A percentile compares a stretch with the other conserved stretches of the same genome.
Conservation (phyloP, 148 eudicot genomes). For the Rhododendron ovatum region DNA sequence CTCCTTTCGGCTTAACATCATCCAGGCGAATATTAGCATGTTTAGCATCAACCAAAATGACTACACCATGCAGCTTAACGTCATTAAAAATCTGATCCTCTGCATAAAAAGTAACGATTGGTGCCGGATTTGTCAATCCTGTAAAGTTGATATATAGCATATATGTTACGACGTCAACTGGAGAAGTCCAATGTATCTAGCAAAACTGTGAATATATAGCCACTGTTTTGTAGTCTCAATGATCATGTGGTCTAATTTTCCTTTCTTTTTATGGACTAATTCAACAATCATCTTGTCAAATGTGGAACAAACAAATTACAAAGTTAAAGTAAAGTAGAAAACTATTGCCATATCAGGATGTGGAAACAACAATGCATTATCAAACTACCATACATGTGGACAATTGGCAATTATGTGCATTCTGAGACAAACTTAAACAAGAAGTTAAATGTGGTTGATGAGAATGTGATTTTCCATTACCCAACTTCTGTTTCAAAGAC, state of each 20-base stretch:
- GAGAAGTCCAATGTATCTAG: not conserved
- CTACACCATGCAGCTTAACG: slow-evolving; percentile 91
- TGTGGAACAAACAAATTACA: too few relatives aligned
- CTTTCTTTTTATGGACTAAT: slow-evolving; percentile 74
- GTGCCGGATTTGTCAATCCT: slow-evolving; percentile 97
- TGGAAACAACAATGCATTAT: too few relatives aligned
- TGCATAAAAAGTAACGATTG: slow-evolving; percentile 96
- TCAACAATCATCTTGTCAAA: slow-evolving; percentile 67
- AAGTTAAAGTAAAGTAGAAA: too few relatives aligned
- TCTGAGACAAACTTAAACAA: too few relatives aligned
- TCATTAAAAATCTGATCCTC: slow-evolving; percentile 78
- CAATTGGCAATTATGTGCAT: too few relatives aligned
- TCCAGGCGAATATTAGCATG: slow-evolving; percentile 71
- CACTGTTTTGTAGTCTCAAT: slow-evolving; percentile 89
- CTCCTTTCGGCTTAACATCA: slow-evolving; percentile 78
- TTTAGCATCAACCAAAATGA: slow-evolving; percentile 93
- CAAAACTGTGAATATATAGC: not conserved
- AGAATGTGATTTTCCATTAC: too few relatives aligned
- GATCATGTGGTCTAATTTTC: slow-evolving; percentile 89
- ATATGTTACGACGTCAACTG: not conserved
- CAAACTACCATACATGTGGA: too few relatives aligned
- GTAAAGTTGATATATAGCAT: slow-evolving; percentile 13
- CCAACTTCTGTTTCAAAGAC: too few relatives aligned
- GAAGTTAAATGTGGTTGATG: too few relatives aligned
- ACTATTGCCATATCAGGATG: too few relatives aligned